Evolutionary conservation across 1,284 basidiomycete genomes (phyloP), one percentile per base, ranked within the genome.

Genomic region (Puccinia novopanici): DNA sequence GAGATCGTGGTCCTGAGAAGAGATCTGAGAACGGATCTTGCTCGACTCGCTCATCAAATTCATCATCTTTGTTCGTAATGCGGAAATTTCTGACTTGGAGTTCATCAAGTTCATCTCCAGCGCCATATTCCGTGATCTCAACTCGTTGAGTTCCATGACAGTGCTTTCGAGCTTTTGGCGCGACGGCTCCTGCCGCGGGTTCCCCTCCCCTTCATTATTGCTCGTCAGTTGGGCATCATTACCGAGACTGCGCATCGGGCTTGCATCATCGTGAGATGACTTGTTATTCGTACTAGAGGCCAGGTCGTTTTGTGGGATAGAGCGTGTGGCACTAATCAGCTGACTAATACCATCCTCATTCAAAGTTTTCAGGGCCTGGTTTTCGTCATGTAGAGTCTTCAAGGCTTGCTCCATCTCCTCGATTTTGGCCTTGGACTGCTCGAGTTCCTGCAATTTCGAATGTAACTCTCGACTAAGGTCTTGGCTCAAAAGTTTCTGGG

Each of bases 381-480:
- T 80, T 48, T 80, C 77, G 3, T 63, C 57, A 45, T 55, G 67
- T 22, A 37, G 15, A 5, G 37, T 30, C 34, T 37, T 19, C 19
- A 74, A 22, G 22, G 45, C 59, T 37, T 57, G 55, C 19, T 80
- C 68, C 88, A 65, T 93, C 87, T 75, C 91, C 89, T 82, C 17
- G 17, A 72, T 67, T 83, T 81, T 24, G 13, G 87, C 86, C 59
- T 89, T 88, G 0, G 91, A 88, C n/a, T 89, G 86, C 82, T 94
- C 93, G 10, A 90, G 89, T 85, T 95, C 94, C 0, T 89, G 87
- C 0, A 89, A 89, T 79, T 90, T 89, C 34, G 89, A 87, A 85
- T 96, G 93, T 8, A 95, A 87, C 80, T 95, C 93, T 17, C 90
- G 90, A 67, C 90, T 90, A 12, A 92, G 87, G 75, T 95, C 93